Evolutionary conservation across 768 basidiomycete genomes (phyloP).

Genomic region (Mycena haematopus): DNA sequence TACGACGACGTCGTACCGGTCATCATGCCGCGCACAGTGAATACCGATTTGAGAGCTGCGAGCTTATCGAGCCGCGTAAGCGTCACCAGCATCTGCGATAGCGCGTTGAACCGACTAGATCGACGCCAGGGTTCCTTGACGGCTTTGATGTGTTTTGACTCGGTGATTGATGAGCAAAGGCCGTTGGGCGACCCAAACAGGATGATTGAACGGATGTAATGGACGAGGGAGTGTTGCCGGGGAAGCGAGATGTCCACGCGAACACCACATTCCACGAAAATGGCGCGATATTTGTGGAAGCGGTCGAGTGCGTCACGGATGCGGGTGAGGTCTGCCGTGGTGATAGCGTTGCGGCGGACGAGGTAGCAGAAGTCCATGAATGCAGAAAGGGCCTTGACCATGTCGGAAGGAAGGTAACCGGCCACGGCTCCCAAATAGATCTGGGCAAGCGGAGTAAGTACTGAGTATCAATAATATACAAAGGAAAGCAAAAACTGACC

Average conservation of each 20-base stretch:
- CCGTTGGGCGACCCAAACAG: slow-evolving; percentile 37
- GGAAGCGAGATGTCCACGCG: slow-evolving; percentile 30
- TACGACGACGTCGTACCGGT: background rate
- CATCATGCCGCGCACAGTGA: background rate
- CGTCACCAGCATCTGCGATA: slow-evolving; percentile 40
- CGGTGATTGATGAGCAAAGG: slow-evolving; percentile 44
- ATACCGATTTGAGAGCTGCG: background rate
- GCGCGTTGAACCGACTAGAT: slow-evolving; percentile 34
- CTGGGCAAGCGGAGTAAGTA: no score
- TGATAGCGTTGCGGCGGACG: slow-evolving; percentile 20
- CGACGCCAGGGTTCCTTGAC: slow-evolving; percentile 42
- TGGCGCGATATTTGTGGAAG: slow-evolving; percentile 16
- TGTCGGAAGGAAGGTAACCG: slow-evolving; percentile 37
- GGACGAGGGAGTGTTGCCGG: slow-evolving; percentile 36
- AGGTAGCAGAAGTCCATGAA: slow-evolving; percentile 28
- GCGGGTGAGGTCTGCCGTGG: slow-evolving; percentile 14
- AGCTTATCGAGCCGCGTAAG: slow-evolving; percentile 29
- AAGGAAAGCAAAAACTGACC: no score
- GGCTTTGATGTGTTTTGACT: slow-evolving; percentile 42
- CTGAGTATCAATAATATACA: no score
- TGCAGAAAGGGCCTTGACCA: slow-evolving; percentile 26
- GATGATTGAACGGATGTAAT: slow-evolving; percentile 30
- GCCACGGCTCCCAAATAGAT: slow-evolving; percentile 36
- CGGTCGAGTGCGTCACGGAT: slow-evolving; percentile 23
- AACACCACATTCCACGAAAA: slow-evolving; percentile 36